A percentile compares a stretch with the other conserved stretches of the same genome.
These are phyloP conservation scores for Ampelocalamus luodianensis DNA, from an alignment of 176 grass and related monocot genomes.

Conservation along the genomic window DNA sequence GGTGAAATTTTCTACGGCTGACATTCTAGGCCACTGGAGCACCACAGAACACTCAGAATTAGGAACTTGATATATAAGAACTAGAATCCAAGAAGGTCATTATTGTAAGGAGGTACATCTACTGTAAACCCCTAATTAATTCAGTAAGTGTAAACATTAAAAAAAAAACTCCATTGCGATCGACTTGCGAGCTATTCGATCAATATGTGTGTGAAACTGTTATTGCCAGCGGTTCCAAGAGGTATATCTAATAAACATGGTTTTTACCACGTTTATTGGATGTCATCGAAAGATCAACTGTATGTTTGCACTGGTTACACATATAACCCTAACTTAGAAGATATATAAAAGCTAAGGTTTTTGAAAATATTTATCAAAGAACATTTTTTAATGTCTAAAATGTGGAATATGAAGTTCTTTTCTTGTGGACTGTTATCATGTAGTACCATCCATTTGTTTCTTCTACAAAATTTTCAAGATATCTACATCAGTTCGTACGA, in stretches of 20 bases:
- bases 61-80: not conserved
- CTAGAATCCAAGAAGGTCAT: not conserved
- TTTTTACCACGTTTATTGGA: not conserved
- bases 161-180: not conserved
- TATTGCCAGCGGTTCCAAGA: not conserved
- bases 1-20: conserved; percentile 24
- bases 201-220: not conserved
- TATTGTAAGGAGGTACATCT: not conserved
- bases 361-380: not conserved
- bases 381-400: not conserved
- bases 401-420: not conserved
- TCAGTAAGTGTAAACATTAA: not conserved
- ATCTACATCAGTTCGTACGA: conserved; percentile 44
- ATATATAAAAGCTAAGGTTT: not conserved
- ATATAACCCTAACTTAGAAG: not conserved
- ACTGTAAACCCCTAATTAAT: not conserved
- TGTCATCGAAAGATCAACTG: not conserved
- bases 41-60: not conserved
- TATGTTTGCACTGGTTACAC: not conserved
- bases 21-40: not conserved
- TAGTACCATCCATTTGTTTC: conserved; percentile 15
- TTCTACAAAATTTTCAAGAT: conserved; percentile 31
- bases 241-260: not conserved
- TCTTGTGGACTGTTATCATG: not conserved
- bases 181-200: not conserved